Percentiles rank a stretch among this genome's conserved stretches.
Conservation (phyloP, 371 early-diverging fungal species). For the Mucor velutinosus region DNA sequence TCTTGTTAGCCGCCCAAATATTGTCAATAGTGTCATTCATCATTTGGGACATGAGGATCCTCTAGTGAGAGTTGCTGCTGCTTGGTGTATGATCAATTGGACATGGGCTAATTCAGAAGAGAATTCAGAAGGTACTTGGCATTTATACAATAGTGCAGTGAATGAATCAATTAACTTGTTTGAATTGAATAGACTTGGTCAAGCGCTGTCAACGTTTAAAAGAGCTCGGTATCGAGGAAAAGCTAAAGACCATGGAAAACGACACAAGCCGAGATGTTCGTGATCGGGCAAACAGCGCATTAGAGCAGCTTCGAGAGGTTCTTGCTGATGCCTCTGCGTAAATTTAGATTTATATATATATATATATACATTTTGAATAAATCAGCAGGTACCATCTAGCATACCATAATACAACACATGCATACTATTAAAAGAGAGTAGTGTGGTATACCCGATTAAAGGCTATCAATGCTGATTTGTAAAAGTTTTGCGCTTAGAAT, state of each 20-base stretch:
- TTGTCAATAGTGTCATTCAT: constrained; percentile 57
- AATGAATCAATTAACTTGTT: neutral
- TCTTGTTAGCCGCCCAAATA: constrained; percentile 59
- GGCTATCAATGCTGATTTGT: too few species aligned
- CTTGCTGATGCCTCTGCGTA: constrained; percentile 14
- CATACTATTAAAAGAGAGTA: too few species aligned
- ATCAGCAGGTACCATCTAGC: too few species aligned
- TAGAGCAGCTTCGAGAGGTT: constrained; percentile 51
- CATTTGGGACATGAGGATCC: constrained; percentile 65
- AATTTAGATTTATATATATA: neutral
- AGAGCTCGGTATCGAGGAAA: constrained; percentile 64
- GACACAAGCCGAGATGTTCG: constrained; percentile 72
- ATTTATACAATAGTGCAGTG: neutral
- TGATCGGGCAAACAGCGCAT: constrained; percentile 74
- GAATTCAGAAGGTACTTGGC: constrained; percentile 39
- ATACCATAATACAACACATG: too few species aligned
- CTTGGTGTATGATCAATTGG: constrained; percentile 85
- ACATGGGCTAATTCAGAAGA: constrained; percentile 74
- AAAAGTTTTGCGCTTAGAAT: too few species aligned
- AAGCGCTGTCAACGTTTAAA: constrained; percentile 33
- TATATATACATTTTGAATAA: neutral
- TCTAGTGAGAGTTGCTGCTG: constrained; percentile 72
- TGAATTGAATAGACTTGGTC: constrained; percentile 9
- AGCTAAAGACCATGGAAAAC: constrained; percentile 52
- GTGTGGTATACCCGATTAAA: too few species aligned